phyloP scores from a whole-genome alignment of 2,329 filamentous ascomycete genomes.

The Talaromyces sp. region DNA sequence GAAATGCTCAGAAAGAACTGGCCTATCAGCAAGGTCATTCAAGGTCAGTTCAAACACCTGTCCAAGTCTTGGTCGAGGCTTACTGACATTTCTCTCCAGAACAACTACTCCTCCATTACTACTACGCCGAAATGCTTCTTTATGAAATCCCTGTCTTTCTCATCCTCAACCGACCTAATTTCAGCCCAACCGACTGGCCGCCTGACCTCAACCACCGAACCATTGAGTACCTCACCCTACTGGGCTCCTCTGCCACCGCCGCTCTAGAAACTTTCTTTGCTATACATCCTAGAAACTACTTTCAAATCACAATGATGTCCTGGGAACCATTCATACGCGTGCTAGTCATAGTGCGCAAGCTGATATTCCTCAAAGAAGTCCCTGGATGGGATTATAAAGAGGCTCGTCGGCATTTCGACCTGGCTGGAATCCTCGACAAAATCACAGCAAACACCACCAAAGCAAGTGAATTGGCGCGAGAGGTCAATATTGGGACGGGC shows the following conservation, averaged over 20 bases:
- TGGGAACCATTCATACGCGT: neutral
- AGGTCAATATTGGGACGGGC: neutral
- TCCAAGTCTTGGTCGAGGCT: neutral
- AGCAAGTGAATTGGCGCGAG: neutral
- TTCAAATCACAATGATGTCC: neutral
- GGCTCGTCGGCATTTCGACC: neutral
- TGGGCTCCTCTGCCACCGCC: neutral
- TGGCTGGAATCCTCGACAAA: neutral
- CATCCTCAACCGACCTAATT: neutral
- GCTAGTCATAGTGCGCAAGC: slow-evolving; percentile 2
- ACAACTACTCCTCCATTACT: neutral
- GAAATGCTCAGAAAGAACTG: neutral
- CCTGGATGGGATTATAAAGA: slow-evolving; percentile 4
- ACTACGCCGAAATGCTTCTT: slow-evolving; percentile 3
- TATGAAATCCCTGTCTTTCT: slow-evolving; percentile 5
- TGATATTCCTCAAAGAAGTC: slow-evolving; percentile 2
- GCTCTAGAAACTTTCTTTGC: neutral
- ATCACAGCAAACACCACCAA: neutral
- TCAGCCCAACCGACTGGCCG: neutral
- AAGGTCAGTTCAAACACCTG: neutral
- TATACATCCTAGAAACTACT: neutral
- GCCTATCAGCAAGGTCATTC: neutral
- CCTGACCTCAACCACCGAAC: neutral
- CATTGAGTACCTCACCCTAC: neutral
- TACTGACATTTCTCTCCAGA: neutral